Conservation (phyloP, 345 rosid genomes). For the Gynandropsis gynandra region DNA sequence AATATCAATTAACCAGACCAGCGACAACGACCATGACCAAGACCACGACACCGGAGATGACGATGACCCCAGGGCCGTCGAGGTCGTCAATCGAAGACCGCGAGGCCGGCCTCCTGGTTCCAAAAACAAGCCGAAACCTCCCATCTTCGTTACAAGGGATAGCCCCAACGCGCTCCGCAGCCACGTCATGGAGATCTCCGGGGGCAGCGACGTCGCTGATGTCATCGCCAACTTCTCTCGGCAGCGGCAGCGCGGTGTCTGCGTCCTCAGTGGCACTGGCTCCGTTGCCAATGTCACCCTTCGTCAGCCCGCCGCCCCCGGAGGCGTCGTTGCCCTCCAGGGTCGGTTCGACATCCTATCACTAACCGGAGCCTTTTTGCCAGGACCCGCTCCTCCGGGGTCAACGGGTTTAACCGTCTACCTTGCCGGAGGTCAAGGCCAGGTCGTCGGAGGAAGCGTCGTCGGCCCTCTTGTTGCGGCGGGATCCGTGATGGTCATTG, state of each 20-base stretch:
- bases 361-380: conserved; percentile 68
- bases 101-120: conserved; percentile 86
- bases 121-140: conserved; percentile 73
- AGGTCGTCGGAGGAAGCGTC: conserved; percentile 74
- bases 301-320: conserved; percentile 72
- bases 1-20: conserved; percentile 29
- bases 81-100: conserved; percentile 56
- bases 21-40: conserved; percentile 31
- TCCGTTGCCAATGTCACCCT: conserved; percentile 76
- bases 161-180: conserved; percentile 85
- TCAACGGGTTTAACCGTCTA: conserved; percentile 75
- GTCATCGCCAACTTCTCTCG: conserved; percentile 69
- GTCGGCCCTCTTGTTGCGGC: conserved; percentile 63
- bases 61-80: conserved; percentile 64
- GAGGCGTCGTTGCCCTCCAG: conserved; percentile 60
- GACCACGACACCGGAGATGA: conserved; percentile 49
- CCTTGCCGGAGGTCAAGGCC: conserved; percentile 72
- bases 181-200: conserved; percentile 66
- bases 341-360: conserved; percentile 79
- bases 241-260: conserved; percentile 69
- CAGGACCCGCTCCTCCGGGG: conserved; percentile 88
- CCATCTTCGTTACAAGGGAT: conserved; percentile 67
- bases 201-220: conserved; percentile 71
- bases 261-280: conserved; percentile 75
- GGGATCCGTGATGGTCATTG: conserved; percentile 76